Percentiles rank a stretch among this genome's conserved stretches.
Conservation (phyloP, 1,139 yeast genomes). For the Blastobotrys malaysiensis region DNA sequence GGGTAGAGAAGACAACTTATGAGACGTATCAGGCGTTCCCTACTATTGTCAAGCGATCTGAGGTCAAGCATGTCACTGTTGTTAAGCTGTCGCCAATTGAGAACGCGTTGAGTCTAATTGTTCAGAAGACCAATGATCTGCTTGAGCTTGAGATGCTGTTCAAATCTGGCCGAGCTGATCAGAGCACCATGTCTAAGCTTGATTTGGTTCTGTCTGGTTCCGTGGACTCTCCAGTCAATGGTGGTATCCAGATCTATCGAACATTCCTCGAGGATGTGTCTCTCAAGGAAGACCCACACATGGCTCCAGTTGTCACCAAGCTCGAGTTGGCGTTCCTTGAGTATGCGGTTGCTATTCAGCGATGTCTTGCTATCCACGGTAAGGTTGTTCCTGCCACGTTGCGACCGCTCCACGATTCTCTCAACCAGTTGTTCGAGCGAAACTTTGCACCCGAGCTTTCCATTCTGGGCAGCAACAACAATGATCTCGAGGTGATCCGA, state of each 20-base stretch:
- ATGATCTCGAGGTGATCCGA: conserved; percentile 7
- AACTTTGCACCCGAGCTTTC: conserved; percentile 67
- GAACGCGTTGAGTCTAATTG: conserved; percentile 68
- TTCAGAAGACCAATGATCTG: conserved; percentile 66
- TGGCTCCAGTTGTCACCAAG: conserved; percentile 41
- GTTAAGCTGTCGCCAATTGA: conserved; percentile 76
- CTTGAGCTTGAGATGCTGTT: conserved; percentile 62
- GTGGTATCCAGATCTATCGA: conserved; percentile 83
- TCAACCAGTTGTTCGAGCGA: conserved; percentile 58
- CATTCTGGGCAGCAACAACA: conserved; percentile 10
- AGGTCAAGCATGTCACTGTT: conserved; percentile 50
- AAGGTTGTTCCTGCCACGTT: conserved; percentile 54
- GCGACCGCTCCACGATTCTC: conserved; percentile 58
- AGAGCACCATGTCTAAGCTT: conserved; percentile 45
- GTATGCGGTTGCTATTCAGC: conserved; percentile 57
- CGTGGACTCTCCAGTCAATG: conserved; percentile 88
- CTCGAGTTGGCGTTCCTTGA: conserved; percentile 64
- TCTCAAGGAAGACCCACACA: conserved; percentile 34
- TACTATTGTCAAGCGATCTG: conserved; percentile 80
- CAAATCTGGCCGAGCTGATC: conserved; percentile 49
- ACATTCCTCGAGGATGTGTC: conserved; percentile 51
- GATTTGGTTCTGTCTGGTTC: conserved; percentile 82
- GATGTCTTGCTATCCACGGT: conserved; percentile 67
- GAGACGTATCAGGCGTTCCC: conserved; percentile 79
- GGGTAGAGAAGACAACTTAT: conserved; percentile 85